Evolutionary conservation across 768 basidiomycete genomes (phyloP).

Genomic region (Cystofilobasidium capitatum): DNA sequence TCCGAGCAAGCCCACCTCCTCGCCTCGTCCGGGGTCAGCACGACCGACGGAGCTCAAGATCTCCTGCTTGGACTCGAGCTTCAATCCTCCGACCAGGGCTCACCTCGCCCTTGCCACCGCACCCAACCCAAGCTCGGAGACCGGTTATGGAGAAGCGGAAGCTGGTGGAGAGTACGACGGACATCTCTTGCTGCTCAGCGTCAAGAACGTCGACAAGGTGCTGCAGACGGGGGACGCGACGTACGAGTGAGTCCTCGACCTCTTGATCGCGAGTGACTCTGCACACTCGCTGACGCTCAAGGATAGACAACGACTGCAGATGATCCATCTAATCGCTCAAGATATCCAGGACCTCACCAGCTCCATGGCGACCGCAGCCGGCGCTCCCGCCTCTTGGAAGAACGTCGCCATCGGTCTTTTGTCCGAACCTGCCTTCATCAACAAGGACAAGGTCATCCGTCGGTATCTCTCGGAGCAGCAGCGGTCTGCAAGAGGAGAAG

Average conservation of each 20-base stretch:
- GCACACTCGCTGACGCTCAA: not conserved
- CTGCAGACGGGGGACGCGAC: conserved; percentile 16
- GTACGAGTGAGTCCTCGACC: conserved; percentile 20
- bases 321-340: conserved; percentile 21
- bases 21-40: not conserved
- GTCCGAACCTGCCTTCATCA: conserved; percentile 21
- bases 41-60: not conserved
- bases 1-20: not conserved
- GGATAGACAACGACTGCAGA: conserved; percentile 20
- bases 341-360: not conserved
- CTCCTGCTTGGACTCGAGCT: conserved; percentile 17
- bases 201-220: conserved; percentile 27
- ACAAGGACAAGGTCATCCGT: conserved; percentile 21
- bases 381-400: not conserved
- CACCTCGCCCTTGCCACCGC: conserved; percentile 17
- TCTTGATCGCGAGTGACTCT: not conserved
- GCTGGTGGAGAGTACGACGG: conserved; percentile 18
- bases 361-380: too few relatives aligned
- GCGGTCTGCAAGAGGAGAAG: not conserved
- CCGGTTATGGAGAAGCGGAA: not conserved
- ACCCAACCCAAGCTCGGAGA: not conserved
- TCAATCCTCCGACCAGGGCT: conserved; percentile 21
- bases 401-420: conserved; percentile 26
- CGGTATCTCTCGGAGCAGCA: not conserved
- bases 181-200: conserved; percentile 16